Evolutionary conservation across 768 basidiomycete genomes (phyloP).

Genomic region (Naganishia vaughanmartiniae): DNA sequence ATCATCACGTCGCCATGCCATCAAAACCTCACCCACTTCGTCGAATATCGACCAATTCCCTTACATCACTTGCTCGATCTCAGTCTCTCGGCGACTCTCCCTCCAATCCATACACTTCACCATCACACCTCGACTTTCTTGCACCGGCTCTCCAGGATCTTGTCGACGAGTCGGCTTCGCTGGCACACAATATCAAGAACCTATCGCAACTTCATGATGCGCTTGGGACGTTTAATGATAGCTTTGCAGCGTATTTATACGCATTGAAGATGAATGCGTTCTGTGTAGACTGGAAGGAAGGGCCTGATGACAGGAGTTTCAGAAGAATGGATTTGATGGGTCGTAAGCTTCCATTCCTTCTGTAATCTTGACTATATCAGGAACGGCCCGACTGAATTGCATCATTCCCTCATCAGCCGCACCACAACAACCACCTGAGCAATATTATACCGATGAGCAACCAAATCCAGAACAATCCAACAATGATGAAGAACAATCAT

Average conservation of each 20-base stretch:
- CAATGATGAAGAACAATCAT: neutral
- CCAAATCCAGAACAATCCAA: neutral
- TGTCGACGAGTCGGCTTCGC: conserved; percentile 77
- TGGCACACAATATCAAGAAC: conserved; percentile 71
- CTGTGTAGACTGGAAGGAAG: conserved; percentile 90
- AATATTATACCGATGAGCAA: neutral
- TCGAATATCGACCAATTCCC: conserved; percentile 85
- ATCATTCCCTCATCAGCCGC: neutral
- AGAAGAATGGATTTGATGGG: neutral
- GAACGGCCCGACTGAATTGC: neutral
- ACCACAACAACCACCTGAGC: neutral
- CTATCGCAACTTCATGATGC: conserved; percentile 71
- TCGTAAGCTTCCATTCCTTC: neutral
- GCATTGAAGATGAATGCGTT: conserved; percentile 91
- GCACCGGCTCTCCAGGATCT: conserved; percentile 80
- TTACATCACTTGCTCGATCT: conserved; percentile 78
- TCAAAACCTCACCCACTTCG: conserved; percentile 61
- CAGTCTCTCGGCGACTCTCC: conserved; percentile 43
- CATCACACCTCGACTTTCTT: conserved; percentile 79
- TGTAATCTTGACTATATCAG: neutral
- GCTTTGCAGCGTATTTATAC: conserved; percentile 86
- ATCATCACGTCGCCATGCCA: neutral
- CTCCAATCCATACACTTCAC: conserved; percentile 60
- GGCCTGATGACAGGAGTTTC: conserved; percentile 51
- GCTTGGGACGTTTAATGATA: conserved; percentile 83